Evolutionary conservation across 192 early-diverging fungal genomes (phyloP).

Genomic region (Backusella circina): DNA sequence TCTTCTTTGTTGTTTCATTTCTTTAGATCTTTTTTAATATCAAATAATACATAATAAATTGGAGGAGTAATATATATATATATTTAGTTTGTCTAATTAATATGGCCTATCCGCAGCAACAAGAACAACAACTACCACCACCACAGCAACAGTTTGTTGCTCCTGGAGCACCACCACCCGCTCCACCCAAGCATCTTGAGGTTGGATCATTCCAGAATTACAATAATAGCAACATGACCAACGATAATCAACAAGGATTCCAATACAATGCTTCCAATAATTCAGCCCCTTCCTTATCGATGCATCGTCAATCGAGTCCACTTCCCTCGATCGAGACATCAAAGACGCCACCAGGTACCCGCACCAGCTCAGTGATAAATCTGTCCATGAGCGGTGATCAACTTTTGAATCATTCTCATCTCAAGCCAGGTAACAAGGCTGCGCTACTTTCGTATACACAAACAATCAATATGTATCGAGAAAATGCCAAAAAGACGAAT

Average conservation of each 20-base stretch:
- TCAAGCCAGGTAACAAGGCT: slow-evolving; percentile 55
- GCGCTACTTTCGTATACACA: slow-evolving; percentile 51
- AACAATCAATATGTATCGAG: slow-evolving; percentile 57
- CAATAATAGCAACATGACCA: background rate
- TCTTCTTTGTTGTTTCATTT: background rate
- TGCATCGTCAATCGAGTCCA: slow-evolving; percentile 3
- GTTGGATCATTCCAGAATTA: background rate
- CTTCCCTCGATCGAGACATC: background rate
- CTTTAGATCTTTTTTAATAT: background rate
- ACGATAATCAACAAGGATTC: background rate
- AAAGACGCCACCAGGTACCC: slow-evolving; percentile 20
- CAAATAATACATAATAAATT: background rate
- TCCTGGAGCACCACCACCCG: background rate
- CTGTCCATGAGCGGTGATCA: slow-evolving; percentile 24
- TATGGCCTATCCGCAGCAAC: background rate
- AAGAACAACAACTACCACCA: background rate
- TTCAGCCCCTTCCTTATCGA: slow-evolving; percentile 14
- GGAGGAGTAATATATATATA: background rate
- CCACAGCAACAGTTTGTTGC: background rate
- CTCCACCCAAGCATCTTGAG: background rate
- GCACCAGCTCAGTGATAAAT: slow-evolving; percentile 24
- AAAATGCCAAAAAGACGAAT: slow-evolving; percentile 65
- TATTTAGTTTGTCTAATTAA: background rate
- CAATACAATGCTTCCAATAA: background rate
- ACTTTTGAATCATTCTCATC: slow-evolving; percentile 52